Percentiles rank a stretch among this genome's conserved stretches.
Conservation (phyloP, 257 asterid species). For the Plantago major region DNA sequence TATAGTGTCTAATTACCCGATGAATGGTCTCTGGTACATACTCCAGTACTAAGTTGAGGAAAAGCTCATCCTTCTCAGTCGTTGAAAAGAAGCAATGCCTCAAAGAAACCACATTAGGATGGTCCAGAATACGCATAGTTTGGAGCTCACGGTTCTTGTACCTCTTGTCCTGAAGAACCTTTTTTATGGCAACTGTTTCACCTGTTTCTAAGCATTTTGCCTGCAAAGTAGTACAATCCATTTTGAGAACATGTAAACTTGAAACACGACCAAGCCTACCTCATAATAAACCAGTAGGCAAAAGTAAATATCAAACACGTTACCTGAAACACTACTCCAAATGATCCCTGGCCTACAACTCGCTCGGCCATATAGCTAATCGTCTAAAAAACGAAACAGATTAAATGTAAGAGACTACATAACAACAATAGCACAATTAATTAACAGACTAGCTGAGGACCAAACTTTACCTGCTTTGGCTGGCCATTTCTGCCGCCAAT, state of each 20-base stretch:
- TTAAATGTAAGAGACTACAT: neutral
- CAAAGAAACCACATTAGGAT: conserved; percentile 70
- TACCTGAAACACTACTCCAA: conserved; percentile 70
- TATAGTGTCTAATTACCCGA: conserved; percentile 73
- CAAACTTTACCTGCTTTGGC: neutral
- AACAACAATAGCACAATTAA: neutral
- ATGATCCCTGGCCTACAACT: conserved; percentile 77
- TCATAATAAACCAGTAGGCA: neutral
- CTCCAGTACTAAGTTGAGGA: conserved; percentile 84
- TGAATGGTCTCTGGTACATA: conserved; percentile 80
- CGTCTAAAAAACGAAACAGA: conserved; percentile 37
- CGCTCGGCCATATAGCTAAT: conserved; percentile 88
- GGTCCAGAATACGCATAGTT: conserved; percentile 64
- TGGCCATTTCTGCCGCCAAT: conserved; percentile 9
- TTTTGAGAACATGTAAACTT: neutral
- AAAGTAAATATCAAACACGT: neutral
- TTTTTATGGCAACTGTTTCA: conserved; percentile 36
- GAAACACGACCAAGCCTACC: no score
- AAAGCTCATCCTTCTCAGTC: conserved; percentile 75
- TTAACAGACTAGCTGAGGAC: neutral
- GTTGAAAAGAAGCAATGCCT: conserved; percentile 82
- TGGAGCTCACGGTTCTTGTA: conserved; percentile 89
- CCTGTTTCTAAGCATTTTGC: conserved; percentile 84
- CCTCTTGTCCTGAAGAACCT: conserved; percentile 85
- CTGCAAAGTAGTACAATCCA: conserved; percentile 25